phyloP scores from a whole-genome alignment of 768 basidiomycete genomes.

The Multifurca ochricompacta region DNA sequence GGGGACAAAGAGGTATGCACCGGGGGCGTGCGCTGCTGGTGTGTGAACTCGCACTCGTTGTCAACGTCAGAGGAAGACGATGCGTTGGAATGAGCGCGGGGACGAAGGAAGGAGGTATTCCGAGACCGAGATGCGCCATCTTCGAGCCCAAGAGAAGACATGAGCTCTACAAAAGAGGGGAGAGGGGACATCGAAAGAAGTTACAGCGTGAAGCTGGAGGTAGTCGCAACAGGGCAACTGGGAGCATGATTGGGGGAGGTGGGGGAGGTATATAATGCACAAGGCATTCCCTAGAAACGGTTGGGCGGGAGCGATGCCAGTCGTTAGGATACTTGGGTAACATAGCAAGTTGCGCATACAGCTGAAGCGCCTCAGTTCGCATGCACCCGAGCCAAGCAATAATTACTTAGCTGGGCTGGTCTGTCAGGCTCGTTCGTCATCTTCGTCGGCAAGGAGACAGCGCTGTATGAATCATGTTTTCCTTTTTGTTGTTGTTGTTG shows the following conservation, averaged over 20 bases:
- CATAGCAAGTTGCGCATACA: conserved; percentile 18
- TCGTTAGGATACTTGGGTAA: conserved; percentile 20
- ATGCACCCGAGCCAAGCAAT: conserved; percentile 1
- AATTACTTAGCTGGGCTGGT: conserved; percentile 8
- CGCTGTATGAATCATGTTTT: neutral
- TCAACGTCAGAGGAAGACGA: conserved; percentile 32
- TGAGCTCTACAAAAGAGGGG: conserved; percentile 83
- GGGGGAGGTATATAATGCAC: conserved; percentile 18
- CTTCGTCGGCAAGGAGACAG: conserved; percentile 23
- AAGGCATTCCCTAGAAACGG: conserved; percentile 18
- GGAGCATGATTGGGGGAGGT: neutral
- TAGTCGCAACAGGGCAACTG: conserved; percentile 19
- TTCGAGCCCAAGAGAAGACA: conserved; percentile 74
- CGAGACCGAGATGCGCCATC: conserved; percentile 27
- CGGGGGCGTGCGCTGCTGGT: neutral
- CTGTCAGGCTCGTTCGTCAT: conserved; percentile 9
- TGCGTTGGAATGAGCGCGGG: conserved; percentile 34
- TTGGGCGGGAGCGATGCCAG: conserved; percentile 15
- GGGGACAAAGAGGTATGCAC: conserved; percentile 26
- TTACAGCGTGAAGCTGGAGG: conserved; percentile 22
- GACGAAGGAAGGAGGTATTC: conserved; percentile 21
- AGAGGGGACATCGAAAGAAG: conserved; percentile 53
- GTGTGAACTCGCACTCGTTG: conserved; percentile 15
- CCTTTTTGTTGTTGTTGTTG: neutral
- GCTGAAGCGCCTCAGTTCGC: conserved; percentile 19